phyloP scores from a whole-genome alignment of 2,329 filamentous ascomycete species.

The Botryotinia calthae region DNA sequence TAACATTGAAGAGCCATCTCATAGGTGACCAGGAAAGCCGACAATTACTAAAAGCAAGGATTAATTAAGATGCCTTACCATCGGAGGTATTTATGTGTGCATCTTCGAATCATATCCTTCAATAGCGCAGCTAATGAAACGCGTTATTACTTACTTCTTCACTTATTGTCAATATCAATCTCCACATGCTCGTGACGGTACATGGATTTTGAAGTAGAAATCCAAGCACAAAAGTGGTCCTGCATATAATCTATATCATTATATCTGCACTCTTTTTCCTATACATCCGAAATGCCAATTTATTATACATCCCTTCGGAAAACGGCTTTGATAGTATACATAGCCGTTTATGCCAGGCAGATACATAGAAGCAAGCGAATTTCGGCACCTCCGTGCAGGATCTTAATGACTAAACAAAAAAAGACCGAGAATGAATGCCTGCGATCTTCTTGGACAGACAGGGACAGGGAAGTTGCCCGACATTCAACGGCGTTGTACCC shows the following conservation, averaged over 20 bases:
- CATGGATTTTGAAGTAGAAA: neutral
- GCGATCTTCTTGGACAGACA: neutral
- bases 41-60: neutral
- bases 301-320: neutral
- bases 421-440: neutral
- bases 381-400: neutral
- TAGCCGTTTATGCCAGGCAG: neutral
- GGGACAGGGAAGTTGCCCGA: neutral
- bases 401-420: neutral
- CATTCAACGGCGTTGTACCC: neutral
- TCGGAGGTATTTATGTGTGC: neutral
- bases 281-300: neutral
- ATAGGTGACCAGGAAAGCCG: neutral
- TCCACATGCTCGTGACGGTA: neutral
- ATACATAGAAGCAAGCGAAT: neutral
- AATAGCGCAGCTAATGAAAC: neutral
- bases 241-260: neutral
- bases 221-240: neutral
- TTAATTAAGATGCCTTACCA: neutral
- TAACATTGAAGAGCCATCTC: neutral
- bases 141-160: neutral
- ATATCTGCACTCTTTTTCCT: neutral
- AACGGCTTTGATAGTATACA: neutral
- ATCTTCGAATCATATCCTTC: neutral
- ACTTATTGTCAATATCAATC: neutral